Evolutionary conservation across 257 asterid genomes (phyloP), one percentile per base, ranked within the genome.

Genomic region (Salvia rosmarinus): DNA sequence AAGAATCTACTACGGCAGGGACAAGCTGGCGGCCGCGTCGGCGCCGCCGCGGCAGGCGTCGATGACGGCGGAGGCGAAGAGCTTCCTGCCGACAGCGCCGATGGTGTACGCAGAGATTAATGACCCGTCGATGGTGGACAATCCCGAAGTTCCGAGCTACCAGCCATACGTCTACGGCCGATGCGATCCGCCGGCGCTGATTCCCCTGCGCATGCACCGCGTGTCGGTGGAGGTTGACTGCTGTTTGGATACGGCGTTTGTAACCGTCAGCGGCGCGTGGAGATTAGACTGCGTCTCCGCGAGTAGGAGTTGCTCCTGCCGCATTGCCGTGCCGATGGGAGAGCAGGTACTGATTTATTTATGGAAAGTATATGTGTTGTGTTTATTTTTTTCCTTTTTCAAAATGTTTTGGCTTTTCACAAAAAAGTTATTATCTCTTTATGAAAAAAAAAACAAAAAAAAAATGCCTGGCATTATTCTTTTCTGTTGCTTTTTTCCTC

Each of bases 131-230:
- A 55, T 85, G 5, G 96, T 92, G 81, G 98, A 92, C 28, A 90
- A 92, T 77, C 98, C 98, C 3, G 89, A 92, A 44, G 82, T 90
- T 13, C 89, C 89, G 55, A 92, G 98, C 81, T 92, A 92, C 81
- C 98, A 92, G 83, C 98, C 98, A 72, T 85, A 92, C 76, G 98
- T 92, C 49, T 79, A 90, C 81, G 96, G 98, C 11, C 78, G 88
- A 55, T 82, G 92, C 69, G 95, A 86, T 28, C 92, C 93, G 68
- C 98, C 98, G 83, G 98, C 83, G 81, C 52, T 92, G 81, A 87
- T 92, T 75, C 98, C 98, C 46, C 79, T 92, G n/a, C 95, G 89
- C 56, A 90, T 92, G 98, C 95, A 87, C 21, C 83, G 78, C 70
- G 76, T 90, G 25, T 32, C 68, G 50, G 81, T 87, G 98, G 91